Conservation (phyloP, 1,284 basidiomycete species). For the Tilletia walkeri region DNA sequence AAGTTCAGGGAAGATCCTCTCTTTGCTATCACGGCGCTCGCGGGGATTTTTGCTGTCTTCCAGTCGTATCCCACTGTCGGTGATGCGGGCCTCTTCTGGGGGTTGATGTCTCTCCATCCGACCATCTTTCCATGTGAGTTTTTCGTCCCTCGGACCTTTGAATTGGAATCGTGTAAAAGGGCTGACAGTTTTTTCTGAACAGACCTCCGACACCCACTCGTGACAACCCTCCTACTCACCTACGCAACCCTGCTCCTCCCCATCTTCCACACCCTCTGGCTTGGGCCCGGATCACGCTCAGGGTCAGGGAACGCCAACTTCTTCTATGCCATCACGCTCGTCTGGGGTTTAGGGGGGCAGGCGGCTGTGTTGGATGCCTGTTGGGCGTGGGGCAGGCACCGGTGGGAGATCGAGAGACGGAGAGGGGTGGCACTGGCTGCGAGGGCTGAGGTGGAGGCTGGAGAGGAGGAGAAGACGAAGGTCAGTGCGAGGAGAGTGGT, state of each 20-base stretch:
- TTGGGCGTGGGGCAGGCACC: slow-evolving; percentile 62
- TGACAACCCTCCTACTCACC: slow-evolving; percentile 77
- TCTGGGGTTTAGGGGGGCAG: slow-evolving; percentile 84
- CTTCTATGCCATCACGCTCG: slow-evolving; percentile 91
- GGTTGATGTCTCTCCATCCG: slow-evolving; percentile 76
- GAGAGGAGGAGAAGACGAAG: too few relatives aligned
- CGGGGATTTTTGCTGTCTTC: slow-evolving; percentile 78
- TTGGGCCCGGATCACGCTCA: slow-evolving; percentile 77
- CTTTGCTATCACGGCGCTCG: slow-evolving; percentile 73
- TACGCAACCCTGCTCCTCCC: slow-evolving; percentile 84
- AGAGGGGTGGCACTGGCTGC: too few relatives aligned
- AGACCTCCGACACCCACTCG: slow-evolving; percentile 85
- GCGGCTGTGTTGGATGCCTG: slow-evolving; percentile 76
- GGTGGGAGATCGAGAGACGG: slow-evolving; percentile 7
- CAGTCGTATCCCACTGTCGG: slow-evolving; percentile 89
- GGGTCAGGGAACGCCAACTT: slow-evolving; percentile 98
- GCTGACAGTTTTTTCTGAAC: slow-evolving; percentile 17
- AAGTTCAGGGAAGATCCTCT: slow-evolving; percentile 85
- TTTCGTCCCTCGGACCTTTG: not conserved
- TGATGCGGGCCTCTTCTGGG: slow-evolving; percentile 81
- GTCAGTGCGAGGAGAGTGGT: not conserved
- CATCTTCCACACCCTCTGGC: slow-evolving; percentile 88
- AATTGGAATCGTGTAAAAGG: not conserved
- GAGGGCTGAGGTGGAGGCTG: too few relatives aligned
- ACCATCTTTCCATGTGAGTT: slow-evolving; percentile 76